Base-by-base conservation (phyloP, 2,329 filamentous ascomycete genomes). In the Colletotrichum theobromicola region DNA sequence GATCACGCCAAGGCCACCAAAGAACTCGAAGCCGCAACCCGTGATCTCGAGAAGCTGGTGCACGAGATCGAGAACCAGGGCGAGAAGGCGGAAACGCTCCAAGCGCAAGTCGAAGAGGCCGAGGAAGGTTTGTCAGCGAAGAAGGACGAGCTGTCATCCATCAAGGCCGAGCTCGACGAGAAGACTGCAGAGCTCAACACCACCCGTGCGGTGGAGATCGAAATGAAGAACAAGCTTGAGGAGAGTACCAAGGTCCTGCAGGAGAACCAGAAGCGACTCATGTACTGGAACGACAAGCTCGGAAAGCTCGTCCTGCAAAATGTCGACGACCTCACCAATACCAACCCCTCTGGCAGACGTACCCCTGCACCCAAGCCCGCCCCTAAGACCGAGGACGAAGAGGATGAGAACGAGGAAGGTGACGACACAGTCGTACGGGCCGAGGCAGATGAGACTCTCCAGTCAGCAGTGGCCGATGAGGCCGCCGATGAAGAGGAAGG, bases 151-250 rank as follows among this genome's bases (percentile, higher is more conserved):
- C 90, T 99, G 4, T 90, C 92, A 61, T 87, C 90, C 12, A 84
- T 98, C 70, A 99, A 98, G 85, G 87, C 90, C 5, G 94, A 98
- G 79, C 89, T 98, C 13, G 96, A 99, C 77, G 93, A 94, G 79
- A 98, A 96, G 87, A 94, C 92, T 2, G 87, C 93, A 0, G 95
- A 97, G 82, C 89, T 98, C 71, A 98, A 98, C 81, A 94, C 95
- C 80, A 98, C 94, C 0, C 92, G 96, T 12, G 96, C 95, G 1
- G 88, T 93, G 4, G 97, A 99, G 83, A 98, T 99, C 75, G 97
- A 99, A 84, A 98, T 98, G 95, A 94, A 94, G 76, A 98, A 98
- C 85, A 98, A 98, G 86, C 92, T 99, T 2, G 97, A 98, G 81
- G 96, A 98, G 81, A 97, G 96, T 82, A 94, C 98, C 78, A 99